Evolutionary conservation across 2,329 filamentous ascomycete species (phyloP), one percentile per base, ranked within the genome.

Genomic region (Elsinoe fawcettii): DNA sequence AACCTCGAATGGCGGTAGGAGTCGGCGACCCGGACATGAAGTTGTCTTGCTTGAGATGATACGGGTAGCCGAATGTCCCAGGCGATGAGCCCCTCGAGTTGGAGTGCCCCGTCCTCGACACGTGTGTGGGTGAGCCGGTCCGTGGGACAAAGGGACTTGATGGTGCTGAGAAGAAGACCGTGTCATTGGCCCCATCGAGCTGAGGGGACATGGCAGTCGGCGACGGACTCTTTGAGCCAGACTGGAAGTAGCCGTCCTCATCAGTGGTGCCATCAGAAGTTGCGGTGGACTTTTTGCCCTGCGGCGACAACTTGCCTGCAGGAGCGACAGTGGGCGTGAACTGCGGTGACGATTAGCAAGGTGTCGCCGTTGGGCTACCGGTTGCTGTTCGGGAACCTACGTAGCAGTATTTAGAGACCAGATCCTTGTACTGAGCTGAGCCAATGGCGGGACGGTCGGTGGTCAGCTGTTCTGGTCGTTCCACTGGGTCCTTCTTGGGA

Each of bases 381-480:
- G 63, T 62, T 63, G 68, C 68, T 59, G 61, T 66, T 61, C 64
- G 64, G 62, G 80, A 80, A 95, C 92, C 84, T 92, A 96, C 92
- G 83, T 97, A 99, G 81, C 93, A 99, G 80, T 96, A 99, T 78
- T 95, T 96, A 78, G 95, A 91, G 73, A 99, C 87, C 63, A 99
- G 82, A 75, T 99, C 93, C 74, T 95, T 89, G 72, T 99, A 97
- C 60, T 92, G 91, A 60, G 89, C 85, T 62, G 90, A 95, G 60
- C 91, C 83, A 63, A 96, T 85, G 67, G 82, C 79, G 44, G 85
- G 84, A 67, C 86, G 83, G 66, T 81, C 80, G 37, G 79, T 76
- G 12, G 80, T 75, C 64, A 77, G 78, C 70, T 67, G 80, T 76
- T 74, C 80, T 67, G 72, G 82, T 56, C 78, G 64, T 59, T 68